These are phyloP conservation scores for Chlorella sp. DNA, from an alignment of 139 green algal species.

Conservation along the genomic window DNA sequence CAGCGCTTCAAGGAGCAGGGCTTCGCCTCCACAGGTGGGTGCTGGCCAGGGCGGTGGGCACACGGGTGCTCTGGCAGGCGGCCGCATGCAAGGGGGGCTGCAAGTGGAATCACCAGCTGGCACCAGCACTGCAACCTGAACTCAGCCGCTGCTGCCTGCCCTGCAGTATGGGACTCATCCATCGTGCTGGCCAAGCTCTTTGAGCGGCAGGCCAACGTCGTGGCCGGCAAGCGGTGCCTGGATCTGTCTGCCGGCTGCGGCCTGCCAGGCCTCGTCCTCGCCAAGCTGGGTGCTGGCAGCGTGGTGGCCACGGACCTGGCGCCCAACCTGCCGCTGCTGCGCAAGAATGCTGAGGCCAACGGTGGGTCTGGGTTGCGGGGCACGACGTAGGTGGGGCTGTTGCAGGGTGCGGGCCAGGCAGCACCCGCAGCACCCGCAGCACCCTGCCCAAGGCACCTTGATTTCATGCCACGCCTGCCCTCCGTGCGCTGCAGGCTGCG, in stretches of 20 bases:
- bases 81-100: neutral
- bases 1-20: slow-evolving; percentile 53
- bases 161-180: slow-evolving; percentile 69
- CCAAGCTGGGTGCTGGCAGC: slow-evolving; percentile 44
- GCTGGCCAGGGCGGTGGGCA: neutral
- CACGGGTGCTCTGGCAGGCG: too few relatives aligned
- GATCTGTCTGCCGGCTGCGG: slow-evolving; percentile 74
- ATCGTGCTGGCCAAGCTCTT: slow-evolving; percentile 73
- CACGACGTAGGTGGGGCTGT: neutral
- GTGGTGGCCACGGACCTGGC: slow-evolving; percentile 65
- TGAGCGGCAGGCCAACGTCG: slow-evolving; percentile 28
- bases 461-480: neutral
- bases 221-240: slow-evolving; percentile 49
- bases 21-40: slow-evolving; percentile 68
- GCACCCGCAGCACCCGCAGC: too few relatives aligned
- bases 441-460: neutral
- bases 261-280: slow-evolving; percentile 61
- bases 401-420: too few relatives aligned
- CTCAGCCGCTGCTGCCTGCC: neutral
- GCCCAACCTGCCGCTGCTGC: slow-evolving; percentile 67
- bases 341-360: slow-evolving; percentile 55
- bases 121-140: neutral
- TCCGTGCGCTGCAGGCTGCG: neutral
- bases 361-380: slow-evolving; percentile 41
- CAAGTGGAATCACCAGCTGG: neutral